Evolutionary conservation across 306 rosid genomes (phyloP).

Genomic region (Glycine latifolia): DNA sequence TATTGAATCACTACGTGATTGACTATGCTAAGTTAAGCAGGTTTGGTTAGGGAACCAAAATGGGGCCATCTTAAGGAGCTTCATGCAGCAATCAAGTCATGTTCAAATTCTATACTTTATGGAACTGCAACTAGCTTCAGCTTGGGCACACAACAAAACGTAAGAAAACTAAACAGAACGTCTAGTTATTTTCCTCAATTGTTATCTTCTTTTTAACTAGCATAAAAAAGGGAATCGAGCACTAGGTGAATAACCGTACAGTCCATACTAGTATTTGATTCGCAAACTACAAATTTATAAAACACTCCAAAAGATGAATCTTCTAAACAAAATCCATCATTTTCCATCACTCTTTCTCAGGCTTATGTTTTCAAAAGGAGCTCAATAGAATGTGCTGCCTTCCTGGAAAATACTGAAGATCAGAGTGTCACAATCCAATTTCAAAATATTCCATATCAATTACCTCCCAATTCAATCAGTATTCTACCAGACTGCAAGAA

Average conservation of each 20-base stretch:
- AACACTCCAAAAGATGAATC: slow-evolving; percentile 1
- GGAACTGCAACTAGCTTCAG: slow-evolving; percentile 43
- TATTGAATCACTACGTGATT: slow-evolving; percentile 5
- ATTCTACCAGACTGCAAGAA: slow-evolving; percentile 62
- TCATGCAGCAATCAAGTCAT: slow-evolving; percentile 70
- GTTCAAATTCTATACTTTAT: slow-evolving; percentile 58
- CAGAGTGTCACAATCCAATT: slow-evolving; percentile 36
- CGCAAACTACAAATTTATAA: background rate
- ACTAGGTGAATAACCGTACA: too few species aligned
- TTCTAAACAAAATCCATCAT: slow-evolving; percentile 8
- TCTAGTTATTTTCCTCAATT: background rate
- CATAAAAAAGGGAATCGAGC: background rate
- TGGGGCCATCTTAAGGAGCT: slow-evolving; percentile 82
- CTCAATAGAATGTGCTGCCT: slow-evolving; percentile 56
- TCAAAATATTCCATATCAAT: slow-evolving; percentile 35
- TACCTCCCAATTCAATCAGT: slow-evolving; percentile 57
- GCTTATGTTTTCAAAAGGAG: slow-evolving; percentile 56
- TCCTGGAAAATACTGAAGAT: slow-evolving; percentile 54
- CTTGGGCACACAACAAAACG: slow-evolving; percentile 53
- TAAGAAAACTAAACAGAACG: slow-evolving; percentile 30
- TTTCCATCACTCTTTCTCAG: slow-evolving; percentile 43
- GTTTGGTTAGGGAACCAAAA: slow-evolving; percentile 71
- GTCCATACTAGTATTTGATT: background rate
- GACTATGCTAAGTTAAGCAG: slow-evolving; percentile 48
- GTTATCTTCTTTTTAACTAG: background rate